Conservation (phyloP, 2,329 filamentous ascomycete genomes). For the Aspergillus glaucus region DNA sequence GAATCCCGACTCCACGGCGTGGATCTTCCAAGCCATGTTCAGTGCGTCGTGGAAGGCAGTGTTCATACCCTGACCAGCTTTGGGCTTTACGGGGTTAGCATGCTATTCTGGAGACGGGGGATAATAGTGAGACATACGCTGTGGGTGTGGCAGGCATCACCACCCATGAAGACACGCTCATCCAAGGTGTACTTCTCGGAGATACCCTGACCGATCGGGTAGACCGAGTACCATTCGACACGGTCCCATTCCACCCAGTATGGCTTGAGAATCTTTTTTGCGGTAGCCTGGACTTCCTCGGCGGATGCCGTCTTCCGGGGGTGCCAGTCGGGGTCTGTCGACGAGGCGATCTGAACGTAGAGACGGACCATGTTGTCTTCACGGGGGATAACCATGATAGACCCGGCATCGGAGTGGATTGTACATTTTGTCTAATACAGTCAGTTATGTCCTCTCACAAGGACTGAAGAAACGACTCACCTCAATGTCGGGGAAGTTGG, state of each 20-base stretch:
- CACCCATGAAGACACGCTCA: slow-evolving; percentile 60
- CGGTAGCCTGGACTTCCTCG: slow-evolving; percentile 53
- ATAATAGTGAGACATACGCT: slow-evolving; percentile 27
- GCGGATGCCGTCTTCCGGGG: slow-evolving; percentile 55
- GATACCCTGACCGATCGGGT: slow-evolving; percentile 60
- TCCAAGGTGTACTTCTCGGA: slow-evolving; percentile 60
- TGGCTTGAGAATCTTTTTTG: slow-evolving; percentile 54
- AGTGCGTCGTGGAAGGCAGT: slow-evolving; percentile 60
- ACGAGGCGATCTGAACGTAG: slow-evolving; percentile 56
- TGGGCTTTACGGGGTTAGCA: slow-evolving; percentile 38
- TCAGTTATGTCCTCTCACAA: not conserved
- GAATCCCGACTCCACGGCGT: slow-evolving; percentile 78
- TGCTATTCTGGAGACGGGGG: not conserved
- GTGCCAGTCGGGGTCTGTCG: slow-evolving; percentile 55
- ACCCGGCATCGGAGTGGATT: slow-evolving; percentile 59
- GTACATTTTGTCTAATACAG: slow-evolving; percentile 55
- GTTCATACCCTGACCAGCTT: slow-evolving; percentile 61
- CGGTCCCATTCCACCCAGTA: slow-evolving; percentile 59
- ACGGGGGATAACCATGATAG: slow-evolving; percentile 56
- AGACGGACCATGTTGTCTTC: slow-evolving; percentile 46
- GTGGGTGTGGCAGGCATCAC: slow-evolving; percentile 60
- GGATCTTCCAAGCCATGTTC: slow-evolving; percentile 94
- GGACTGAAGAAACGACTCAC: slow-evolving; percentile 24
- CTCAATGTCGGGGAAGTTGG: slow-evolving; percentile 59
- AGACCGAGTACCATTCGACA: slow-evolving; percentile 61